Base-by-base conservation (phyloP, 108 stramenopile species). In the Pseudonitzschia delicatissima region DNA sequence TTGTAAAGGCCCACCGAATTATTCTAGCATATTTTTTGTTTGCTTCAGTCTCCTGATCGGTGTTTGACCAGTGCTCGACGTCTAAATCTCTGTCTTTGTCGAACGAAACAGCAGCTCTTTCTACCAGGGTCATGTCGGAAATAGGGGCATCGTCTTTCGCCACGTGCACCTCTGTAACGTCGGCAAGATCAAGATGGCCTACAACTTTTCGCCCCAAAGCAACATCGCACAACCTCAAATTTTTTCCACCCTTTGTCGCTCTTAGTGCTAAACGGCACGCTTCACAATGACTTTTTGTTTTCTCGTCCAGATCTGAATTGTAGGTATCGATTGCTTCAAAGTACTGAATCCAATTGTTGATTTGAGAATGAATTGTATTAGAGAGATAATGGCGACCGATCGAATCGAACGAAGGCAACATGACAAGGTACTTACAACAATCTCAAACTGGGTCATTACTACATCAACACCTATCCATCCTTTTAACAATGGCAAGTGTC, bases 401-500 rank as follows among this genome's bases (percentile, higher is more conserved):
- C 11, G 15, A 0, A 42, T 15, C 11, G 12, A 42, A 15, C 13
- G 40, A 42, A 42, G 31, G 31, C 29, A 55, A 55, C 2, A 55
- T 31, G 6, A 11, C 12, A 18, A 57, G 20, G 2, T 33, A 34
- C 53, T 55, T 73, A 82, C 53, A 8, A 94, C 83, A 36, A 91
- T 71, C 70, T 94, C 93, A 55, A 81, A 87, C 13, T 77, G 82
- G 52, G 93, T 94, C 45, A 94, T 69, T 23, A 87, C 87, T 25
- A 84, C 90, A 76, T 94, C 93, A 48, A 94, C 90, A 29, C 76
- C 62, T 23, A 57, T 53, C 90, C 90, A 94, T 18, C 74, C 68
- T 52, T 87, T 77, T 20, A 94, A 64, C 27, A 90, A 48, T 35
- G 93, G 93, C 9, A 86, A 77, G 59, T 87, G 61, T 31, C 71